Evolutionary conservation across 345 rosid species (phyloP).

Genomic region (Acer negundo): DNA sequence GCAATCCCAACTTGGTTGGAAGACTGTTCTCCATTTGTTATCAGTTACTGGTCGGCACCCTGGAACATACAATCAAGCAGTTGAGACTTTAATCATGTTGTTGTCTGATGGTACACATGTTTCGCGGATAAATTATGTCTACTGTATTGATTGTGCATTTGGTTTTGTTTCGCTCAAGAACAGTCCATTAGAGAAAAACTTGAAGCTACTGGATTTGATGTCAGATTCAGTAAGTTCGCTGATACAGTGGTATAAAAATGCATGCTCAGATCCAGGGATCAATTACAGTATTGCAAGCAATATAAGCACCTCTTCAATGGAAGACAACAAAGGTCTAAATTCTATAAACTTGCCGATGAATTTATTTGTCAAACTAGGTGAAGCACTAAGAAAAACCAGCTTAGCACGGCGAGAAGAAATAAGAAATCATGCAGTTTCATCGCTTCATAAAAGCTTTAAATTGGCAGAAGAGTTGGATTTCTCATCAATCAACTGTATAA

Average conservation of each 20-base stretch:
- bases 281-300: conserved; percentile 50
- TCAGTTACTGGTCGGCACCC: conserved; percentile 70
- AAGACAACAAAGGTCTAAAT: conserved; percentile 46
- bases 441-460: conserved; percentile 56
- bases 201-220: conserved; percentile 68
- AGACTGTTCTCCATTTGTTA: conserved; percentile 67
- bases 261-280: conserved; percentile 40
- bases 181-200: conserved; percentile 69
- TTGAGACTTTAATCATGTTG: conserved; percentile 62
- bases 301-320: conserved; percentile 57
- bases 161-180: conserved; percentile 73
- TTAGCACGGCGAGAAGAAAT: conserved; percentile 82
- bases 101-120: conserved; percentile 55
- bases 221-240: conserved; percentile 59
- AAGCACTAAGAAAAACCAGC: conserved; percentile 77
- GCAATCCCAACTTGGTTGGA: conserved; percentile 80
- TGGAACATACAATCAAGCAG: conserved; percentile 72
- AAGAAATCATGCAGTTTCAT: conserved; percentile 62
- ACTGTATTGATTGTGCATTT: conserved; percentile 77
- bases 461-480: conserved; percentile 68
- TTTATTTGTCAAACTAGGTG: conserved; percentile 74
- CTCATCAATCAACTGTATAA: conserved; percentile 57
- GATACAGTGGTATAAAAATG: conserved; percentile 55
- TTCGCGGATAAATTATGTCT: conserved; percentile 57
- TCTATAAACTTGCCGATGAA: conserved; percentile 39